Percentiles rank a stretch among this genome's conserved stretches.
These are phyloP conservation scores for Kwoniella shivajii DNA, from an alignment of 1,284 basidiomycete genomes.

Conservation along the genomic window DNA sequence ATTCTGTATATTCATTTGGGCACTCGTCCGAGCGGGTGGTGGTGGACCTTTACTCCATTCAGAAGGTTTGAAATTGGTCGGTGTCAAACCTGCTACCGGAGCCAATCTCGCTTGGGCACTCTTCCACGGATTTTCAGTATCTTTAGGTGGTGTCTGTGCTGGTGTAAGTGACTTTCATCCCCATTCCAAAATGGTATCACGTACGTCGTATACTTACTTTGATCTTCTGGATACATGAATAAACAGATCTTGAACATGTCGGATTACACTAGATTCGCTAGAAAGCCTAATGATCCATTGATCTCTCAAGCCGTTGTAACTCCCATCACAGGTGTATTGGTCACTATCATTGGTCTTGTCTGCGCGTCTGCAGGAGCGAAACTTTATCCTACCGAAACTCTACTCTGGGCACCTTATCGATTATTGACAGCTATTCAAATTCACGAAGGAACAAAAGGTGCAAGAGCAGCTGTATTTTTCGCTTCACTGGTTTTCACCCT, in stretches of 20 bases:
- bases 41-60: too few relatives aligned
- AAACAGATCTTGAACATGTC: slow-evolving; percentile 34
- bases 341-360: slow-evolving; percentile 52
- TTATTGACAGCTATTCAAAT: slow-evolving; percentile 46
- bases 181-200: too few relatives aligned
- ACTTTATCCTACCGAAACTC: slow-evolving; percentile 46
- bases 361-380: slow-evolving; percentile 45
- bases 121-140: slow-evolving; percentile 39
- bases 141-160: not conserved
- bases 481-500: not conserved
- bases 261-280: slow-evolving; percentile 39
- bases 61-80: too few relatives aligned
- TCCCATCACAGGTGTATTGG: slow-evolving; percentile 42
- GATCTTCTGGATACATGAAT: too few relatives aligned
- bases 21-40: too few relatives aligned
- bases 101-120: slow-evolving; percentile 51
- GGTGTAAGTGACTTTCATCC: too few relatives aligned
- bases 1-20: too few relatives aligned
- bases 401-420: slow-evolving; percentile 51
- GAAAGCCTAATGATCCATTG: slow-evolving; percentile 25
- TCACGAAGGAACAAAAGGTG: not conserved
- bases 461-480: not conserved
- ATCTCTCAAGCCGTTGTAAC: slow-evolving; percentile 36
- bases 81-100: slow-evolving; percentile 29
- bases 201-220: too few relatives aligned